Evolutionary conservation across 2,329 filamentous ascomycete genomes (phyloP).

Genomic region (Phaeosphaeriaceae sp.): DNA sequence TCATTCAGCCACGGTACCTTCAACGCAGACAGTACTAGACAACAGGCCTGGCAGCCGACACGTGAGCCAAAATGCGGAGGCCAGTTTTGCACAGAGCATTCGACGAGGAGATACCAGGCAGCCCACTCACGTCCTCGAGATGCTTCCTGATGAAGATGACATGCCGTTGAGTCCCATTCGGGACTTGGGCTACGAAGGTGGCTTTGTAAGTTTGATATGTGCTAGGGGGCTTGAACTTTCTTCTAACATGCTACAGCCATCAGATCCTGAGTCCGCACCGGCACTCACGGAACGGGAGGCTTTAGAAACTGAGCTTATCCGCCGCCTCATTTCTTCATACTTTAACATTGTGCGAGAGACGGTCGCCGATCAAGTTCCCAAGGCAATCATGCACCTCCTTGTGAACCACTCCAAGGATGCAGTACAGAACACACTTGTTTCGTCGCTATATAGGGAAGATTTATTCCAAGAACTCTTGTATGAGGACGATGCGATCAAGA

Average conservation of each 20-base stretch:
- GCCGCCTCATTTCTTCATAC: conserved; percentile 94
- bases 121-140: conserved; percentile 50
- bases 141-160: conserved; percentile 53
- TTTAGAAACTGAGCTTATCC: conserved; percentile 96
- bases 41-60: conserved; percentile 63
- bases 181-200: conserved; percentile 54
- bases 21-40: conserved; percentile 48
- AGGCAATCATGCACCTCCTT: conserved; percentile 97
- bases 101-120: conserved; percentile 69
- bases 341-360: conserved; percentile 99
- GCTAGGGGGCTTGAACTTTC: not conserved
- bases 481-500: conserved; percentile 96
- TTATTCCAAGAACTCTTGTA: conserved; percentile 93
- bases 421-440: conserved; percentile 95
- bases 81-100: conserved; percentile 83
- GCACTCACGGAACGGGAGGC: conserved; percentile 94
- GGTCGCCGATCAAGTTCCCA: conserved; percentile 98
- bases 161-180: conserved; percentile 44
- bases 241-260: conserved; percentile 41
- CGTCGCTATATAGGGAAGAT: conserved; percentile 89
- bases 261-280: conserved; percentile 68
- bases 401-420: conserved; percentile 99
- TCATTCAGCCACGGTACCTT: conserved; percentile 46
- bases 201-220: conserved; percentile 62
- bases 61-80: conserved; percentile 78